Conservation (phyloP, 2,329 filamentous ascomycete species). For the Septoria linicola region DNA sequence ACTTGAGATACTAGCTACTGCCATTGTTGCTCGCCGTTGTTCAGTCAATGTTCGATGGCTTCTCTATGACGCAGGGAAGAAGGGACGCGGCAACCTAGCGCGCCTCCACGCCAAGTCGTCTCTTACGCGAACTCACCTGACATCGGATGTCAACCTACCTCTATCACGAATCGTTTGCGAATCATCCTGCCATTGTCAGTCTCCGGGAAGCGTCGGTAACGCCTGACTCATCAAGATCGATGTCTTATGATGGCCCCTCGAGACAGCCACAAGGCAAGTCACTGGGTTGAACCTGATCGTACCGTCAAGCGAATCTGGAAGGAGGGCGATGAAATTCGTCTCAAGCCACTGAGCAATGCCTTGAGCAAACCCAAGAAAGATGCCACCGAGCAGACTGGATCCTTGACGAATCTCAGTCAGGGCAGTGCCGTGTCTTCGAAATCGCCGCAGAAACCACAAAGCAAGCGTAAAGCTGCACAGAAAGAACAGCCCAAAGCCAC, state of each 20-base stretch:
- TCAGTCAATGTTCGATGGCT: not conserved
- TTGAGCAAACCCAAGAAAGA: conserved; percentile 9
- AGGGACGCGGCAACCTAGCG: not conserved
- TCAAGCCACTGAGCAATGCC: conserved; percentile 7
- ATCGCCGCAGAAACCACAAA: conserved; percentile 24
- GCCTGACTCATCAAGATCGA: not conserved
- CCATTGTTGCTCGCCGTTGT: not conserved
- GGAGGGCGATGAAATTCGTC: conserved; percentile 1
- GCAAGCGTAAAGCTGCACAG: conserved; percentile 33
- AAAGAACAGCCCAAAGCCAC: conserved; percentile 41
- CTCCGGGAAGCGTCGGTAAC: not conserved
- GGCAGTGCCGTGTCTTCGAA: conserved; percentile 15
- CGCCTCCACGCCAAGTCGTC: not conserved
- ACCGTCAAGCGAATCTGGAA: not conserved
- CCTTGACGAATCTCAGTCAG: not conserved
- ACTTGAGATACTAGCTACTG: not conserved
- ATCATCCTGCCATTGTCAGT: too few species aligned
- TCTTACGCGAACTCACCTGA: conserved; percentile 12
- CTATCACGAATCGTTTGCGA: too few species aligned
- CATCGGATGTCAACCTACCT: not conserved
- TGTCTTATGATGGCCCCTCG: conserved; percentile 2
- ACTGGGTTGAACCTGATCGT: conserved; percentile 1
- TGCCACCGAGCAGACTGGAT: not conserved
- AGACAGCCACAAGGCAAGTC: conserved; percentile 9
- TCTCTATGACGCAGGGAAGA: conserved; percentile 5